A percentile compares a stretch with the other conserved stretches of the same genome.
Evolutionary conservation across 257 asterid genomes (phyloP).

Genomic region (Solanum paucissectum): DNA sequence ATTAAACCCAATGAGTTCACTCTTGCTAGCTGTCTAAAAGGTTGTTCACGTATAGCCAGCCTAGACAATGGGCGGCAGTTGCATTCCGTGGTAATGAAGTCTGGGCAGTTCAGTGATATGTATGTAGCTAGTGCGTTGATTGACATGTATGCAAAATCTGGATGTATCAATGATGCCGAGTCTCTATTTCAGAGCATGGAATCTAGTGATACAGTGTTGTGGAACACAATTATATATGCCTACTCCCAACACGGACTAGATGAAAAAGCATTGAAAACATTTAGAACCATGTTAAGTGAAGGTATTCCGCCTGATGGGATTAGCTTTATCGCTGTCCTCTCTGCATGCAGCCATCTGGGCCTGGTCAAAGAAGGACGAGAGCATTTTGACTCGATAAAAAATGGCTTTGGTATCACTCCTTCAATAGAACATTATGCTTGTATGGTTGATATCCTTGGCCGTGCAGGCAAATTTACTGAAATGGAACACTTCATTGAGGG

Average conservation of each 20-base stretch:
- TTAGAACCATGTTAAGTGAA: constrained; percentile 34
- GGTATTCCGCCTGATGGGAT: constrained; percentile 43
- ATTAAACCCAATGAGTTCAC: constrained; percentile 61
- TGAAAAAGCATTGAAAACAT: constrained; percentile 53
- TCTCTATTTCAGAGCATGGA: constrained; percentile 27
- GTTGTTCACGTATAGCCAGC: constrained; percentile 54
- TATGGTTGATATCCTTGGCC: constrained; percentile 70
- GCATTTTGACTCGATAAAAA: constrained; percentile 45
- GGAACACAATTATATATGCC: constrained; percentile 77
- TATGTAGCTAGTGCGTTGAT: constrained; percentile 53
- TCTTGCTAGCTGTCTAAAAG: constrained; percentile 55
- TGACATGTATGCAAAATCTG: constrained; percentile 82
- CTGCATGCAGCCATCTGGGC: constrained; percentile 85
- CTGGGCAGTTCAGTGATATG: constrained; percentile 41
- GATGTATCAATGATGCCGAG: constrained; percentile 62
- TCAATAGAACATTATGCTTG: constrained; percentile 68
- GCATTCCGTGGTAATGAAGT: constrained; percentile 49
- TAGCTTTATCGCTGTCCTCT: constrained; percentile 63
- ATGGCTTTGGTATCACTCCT: constrained; percentile 41
- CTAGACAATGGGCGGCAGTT: constrained; percentile 57
- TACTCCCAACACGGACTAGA: constrained; percentile 69
- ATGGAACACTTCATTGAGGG: constrained; percentile 43
- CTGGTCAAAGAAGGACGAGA: constrained; percentile 55
- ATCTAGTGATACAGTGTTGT: constrained; percentile 46
- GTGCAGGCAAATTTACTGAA: constrained; percentile 64